These are phyloP conservation scores for Entonaema liquescens DNA, from an alignment of 495 filamentous ascomycete species.

Conservation along the genomic window DNA sequence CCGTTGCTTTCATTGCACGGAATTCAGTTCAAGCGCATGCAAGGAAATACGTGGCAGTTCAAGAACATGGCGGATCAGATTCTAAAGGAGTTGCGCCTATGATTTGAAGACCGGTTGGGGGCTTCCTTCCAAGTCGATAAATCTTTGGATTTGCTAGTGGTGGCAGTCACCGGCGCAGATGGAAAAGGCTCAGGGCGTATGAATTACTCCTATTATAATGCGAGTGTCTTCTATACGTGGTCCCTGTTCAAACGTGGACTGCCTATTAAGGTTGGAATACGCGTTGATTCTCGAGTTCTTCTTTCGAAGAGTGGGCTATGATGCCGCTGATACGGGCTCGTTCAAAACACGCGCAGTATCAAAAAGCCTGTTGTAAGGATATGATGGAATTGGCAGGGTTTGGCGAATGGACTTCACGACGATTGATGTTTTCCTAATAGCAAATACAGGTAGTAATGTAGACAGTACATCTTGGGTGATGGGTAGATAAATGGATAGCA, in stretches of 20 bases:
- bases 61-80: constrained; percentile 98
- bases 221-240: constrained; percentile 1
- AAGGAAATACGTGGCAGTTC: constrained; percentile 97
- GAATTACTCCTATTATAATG: neutral
- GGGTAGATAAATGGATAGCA: constrained; percentile 13
- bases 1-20: constrained; percentile 92
- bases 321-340: constrained; percentile 16
- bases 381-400: constrained; percentile 34
- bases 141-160: neutral
- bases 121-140: neutral
- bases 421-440: constrained; percentile 34
- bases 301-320: constrained; percentile 3
- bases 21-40: constrained; percentile 97
- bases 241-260: neutral
- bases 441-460: constrained; percentile 46
- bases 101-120: constrained; percentile 25
- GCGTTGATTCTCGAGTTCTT: constrained; percentile 11
- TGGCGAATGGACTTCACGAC: constrained; percentile 35
- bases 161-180: neutral
- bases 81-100: constrained; percentile 85
- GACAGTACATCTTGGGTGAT: constrained; percentile 29
- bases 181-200: neutral
- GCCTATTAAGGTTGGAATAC: constrained; percentile 27
- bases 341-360: constrained; percentile 18
- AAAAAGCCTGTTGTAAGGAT: constrained; percentile 30